Evolutionary conservation across 441 rosid species (phyloP), one percentile per base, ranked within the genome.

Genomic region (Gossypium schwendimanii): DNA sequence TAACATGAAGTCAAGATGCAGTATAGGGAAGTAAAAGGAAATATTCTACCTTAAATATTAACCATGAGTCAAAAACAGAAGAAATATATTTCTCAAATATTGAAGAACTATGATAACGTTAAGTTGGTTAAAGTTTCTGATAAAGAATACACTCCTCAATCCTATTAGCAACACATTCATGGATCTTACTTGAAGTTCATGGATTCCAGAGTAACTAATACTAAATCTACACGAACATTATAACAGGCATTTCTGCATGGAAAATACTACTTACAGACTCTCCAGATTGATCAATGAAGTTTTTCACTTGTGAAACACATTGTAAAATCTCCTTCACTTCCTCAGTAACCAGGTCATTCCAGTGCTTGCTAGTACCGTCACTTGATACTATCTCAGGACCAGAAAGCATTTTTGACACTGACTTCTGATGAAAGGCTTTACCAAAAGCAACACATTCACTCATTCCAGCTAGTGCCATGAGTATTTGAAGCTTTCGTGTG

Each of bases 261-360:
- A 77, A 49, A 77, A 74, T 69, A 71, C 60, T 74, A 87, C 98
- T 93, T 84, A 96, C 98, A 78, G 84, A 62, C 76, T 85, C 84
- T 77, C 76, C 82, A 67, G 88, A 78, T 83, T 85, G 90, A 81
- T 89, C 89, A 71, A 76, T 67, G 63, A 76, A 74, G 74, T 73
- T 82, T 88, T 88, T 93, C 82, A 87, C 80, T 75, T 85, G 87
- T 60, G 88, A 82, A 17, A 87, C 73, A 66, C 91, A 90, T 72
- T 86, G 80, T 60, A 86, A 85, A 80, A 91, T 86, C 75, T 86
- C 88, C 78, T 88, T 91, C 78, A 93, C 88, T 88, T 96, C 99
- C 77, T 93, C 91, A 2, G 76, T 82, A 84, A 96, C 88, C 84
- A 87, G 84, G 80, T 76, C 75, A 78, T 78, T 80, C 89, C 87